Evolutionary conservation across 306 rosid genomes (phyloP).

Genomic region (Acacia acuminata): DNA sequence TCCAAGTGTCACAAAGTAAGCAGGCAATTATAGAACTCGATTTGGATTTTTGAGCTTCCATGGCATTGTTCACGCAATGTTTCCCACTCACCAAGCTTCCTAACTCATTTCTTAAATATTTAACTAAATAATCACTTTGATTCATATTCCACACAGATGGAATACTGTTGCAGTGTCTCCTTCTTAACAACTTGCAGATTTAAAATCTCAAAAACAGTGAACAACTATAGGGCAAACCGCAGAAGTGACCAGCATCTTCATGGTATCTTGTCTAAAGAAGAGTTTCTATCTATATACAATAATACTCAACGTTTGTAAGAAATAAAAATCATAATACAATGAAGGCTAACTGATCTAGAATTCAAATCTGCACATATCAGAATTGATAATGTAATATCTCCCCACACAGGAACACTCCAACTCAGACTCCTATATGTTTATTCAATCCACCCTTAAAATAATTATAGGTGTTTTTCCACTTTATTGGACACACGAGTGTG

Average conservation of each 20-base stretch:
- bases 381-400: background rate
- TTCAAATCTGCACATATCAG: background rate
- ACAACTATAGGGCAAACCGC: background rate
- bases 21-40: background rate
- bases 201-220: background rate
- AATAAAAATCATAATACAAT: background rate
- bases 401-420: background rate
- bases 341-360: background rate
- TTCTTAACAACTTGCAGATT: slow-evolving; percentile 21
- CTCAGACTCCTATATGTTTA: background rate
- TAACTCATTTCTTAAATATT: slow-evolving; percentile 18
- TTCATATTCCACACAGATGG: background rate
- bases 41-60: slow-evolving; percentile 8
- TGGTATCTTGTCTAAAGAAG: slow-evolving; percentile 26
- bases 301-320: background rate
- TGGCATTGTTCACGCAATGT: slow-evolving; percentile 18
- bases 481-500: background rate
- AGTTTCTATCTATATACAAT: background rate
- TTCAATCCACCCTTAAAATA: background rate
- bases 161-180: background rate
- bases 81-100: slow-evolving; percentile 38
- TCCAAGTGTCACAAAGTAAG: slow-evolving; percentile 26
- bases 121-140: slow-evolving; percentile 27
- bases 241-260: slow-evolving; percentile 19
- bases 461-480: background rate